A percentile compares a stretch with the other conserved stretches of the same genome.
Evolutionary conservation across 495 filamentous ascomycete genomes (phyloP).

Genomic region (Penicillium turbatum): DNA sequence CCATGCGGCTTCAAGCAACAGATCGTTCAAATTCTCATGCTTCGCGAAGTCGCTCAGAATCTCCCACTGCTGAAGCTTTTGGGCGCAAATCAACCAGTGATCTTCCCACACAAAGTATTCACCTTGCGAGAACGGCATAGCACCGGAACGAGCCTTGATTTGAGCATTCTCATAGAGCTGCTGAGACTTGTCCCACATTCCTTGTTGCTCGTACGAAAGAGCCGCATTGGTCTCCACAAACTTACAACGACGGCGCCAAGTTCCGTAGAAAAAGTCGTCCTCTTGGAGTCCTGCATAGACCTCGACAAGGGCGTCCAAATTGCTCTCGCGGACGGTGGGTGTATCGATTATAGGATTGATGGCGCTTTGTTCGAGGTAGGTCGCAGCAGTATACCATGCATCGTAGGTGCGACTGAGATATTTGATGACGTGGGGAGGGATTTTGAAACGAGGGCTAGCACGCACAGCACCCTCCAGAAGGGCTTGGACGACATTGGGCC

Average conservation of each 20-base stretch:
- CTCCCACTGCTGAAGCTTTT: conserved; percentile 99
- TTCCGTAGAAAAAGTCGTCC: conserved; percentile 96
- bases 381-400: conserved; percentile 88
- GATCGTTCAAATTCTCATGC: conserved; percentile 96
- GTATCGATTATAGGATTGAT: conserved; percentile 83
- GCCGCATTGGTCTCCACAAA: conserved; percentile 97
- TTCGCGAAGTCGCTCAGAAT: conserved; percentile 96
- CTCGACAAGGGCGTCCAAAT: conserved; percentile 87
- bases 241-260: conserved; percentile 90
- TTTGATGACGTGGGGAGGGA: conserved; percentile 94
- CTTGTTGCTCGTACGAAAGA: conserved; percentile 95
- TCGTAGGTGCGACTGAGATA: conserved; percentile 87
- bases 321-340: conserved; percentile 78
- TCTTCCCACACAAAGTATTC: conserved; percentile 99
- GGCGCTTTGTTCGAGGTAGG: conserved; percentile 77
- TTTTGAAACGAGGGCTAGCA: conserved; percentile 76
- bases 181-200: conserved; percentile 99
- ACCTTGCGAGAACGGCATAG: conserved; percentile 87
- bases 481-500: conserved; percentile 91
- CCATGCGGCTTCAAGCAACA: conserved; percentile 94
- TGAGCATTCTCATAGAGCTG: conserved; percentile 93
- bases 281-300: conserved; percentile 85
- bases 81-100: conserved; percentile 94
- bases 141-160: conserved; percentile 90
- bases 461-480: conserved; percentile 80